These are phyloP conservation scores for Leccinum pseudoinsigne DNA, from an alignment of 1,284 basidiomycete species.

Conservation along the genomic window DNA sequence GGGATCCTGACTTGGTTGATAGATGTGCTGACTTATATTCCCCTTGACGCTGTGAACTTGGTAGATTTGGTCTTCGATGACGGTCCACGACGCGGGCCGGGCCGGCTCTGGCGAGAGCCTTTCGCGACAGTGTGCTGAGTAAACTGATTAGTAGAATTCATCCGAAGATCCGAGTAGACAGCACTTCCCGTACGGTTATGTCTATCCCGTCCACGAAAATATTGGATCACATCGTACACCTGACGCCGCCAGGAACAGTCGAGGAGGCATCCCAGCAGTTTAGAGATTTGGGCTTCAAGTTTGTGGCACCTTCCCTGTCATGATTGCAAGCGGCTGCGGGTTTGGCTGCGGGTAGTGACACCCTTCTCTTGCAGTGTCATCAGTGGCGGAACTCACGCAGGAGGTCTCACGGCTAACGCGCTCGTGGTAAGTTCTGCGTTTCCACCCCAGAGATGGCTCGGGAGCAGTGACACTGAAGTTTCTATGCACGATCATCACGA, in stretches of 20 bases:
- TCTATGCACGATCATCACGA: not conserved
- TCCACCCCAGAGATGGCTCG: not conserved
- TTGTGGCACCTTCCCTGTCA: slow-evolving; percentile 15
- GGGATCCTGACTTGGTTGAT: not conserved
- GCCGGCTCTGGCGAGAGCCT: not conserved
- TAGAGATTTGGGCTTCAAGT: slow-evolving; percentile 66
- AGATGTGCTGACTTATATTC: not conserved
- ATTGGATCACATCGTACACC: slow-evolving; percentile 67
- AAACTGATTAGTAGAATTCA: not conserved
- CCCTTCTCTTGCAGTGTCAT: slow-evolving; percentile 48
- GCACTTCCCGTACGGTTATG: slow-evolving; percentile 9
- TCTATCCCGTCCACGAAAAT: slow-evolving; percentile 43
- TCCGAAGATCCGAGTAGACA: not conserved
- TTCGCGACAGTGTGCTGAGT: not conserved
- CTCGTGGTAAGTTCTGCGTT: slow-evolving; percentile 49
- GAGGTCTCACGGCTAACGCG: slow-evolving; percentile 61
- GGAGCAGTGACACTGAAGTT: not conserved
- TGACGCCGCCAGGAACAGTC: slow-evolving; percentile 61
- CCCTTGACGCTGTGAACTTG: not conserved
- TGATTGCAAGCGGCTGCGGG: not conserved
- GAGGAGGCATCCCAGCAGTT: slow-evolving; percentile 52
- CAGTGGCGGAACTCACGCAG: slow-evolving; percentile 61
- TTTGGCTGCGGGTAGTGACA: not conserved
- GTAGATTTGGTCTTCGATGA: not conserved
- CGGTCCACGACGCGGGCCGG: not conserved